phyloP scores from a whole-genome alignment of 306 rosid genomes.

The Urtica urens region DNA sequence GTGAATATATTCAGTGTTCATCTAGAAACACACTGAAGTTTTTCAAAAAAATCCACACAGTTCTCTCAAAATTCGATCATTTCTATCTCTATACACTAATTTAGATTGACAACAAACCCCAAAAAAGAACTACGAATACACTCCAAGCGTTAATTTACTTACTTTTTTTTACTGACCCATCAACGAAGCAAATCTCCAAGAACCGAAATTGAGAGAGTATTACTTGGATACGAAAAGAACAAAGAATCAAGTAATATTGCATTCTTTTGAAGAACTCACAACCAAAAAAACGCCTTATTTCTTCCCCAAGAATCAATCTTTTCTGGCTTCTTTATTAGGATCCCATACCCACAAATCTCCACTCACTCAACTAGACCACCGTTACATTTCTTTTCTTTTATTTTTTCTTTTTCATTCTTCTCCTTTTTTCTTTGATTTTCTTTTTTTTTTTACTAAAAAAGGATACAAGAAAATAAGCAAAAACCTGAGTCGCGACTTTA shows the following conservation, averaged over 20 bases:
- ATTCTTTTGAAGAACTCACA: too few species aligned
- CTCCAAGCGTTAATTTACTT: too few species aligned
- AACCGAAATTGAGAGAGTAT: not conserved
- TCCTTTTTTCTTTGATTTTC: too few species aligned
- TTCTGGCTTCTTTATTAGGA: not conserved
- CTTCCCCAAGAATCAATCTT: conserved; percentile 9
- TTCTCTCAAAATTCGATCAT: not conserved
- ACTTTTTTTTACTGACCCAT: too few species aligned
- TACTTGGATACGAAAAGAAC: not conserved
- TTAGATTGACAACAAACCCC: too few species aligned
- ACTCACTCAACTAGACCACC: not conserved
- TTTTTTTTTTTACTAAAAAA: too few species aligned
- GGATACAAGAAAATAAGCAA: conserved; percentile 6
- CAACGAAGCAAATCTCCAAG: too few species aligned
- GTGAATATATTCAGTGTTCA: not conserved
- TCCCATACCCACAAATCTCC: conserved; percentile 2
- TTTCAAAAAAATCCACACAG: not conserved
- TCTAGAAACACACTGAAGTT: not conserved
- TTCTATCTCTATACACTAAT: too few species aligned
- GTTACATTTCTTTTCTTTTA: not conserved
- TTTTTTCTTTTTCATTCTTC: not conserved
- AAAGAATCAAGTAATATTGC: not conserved
- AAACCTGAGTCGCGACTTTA: not conserved
- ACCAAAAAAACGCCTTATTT: conserved; percentile 14
- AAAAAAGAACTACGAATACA: too few species aligned